Percentiles rank a stretch among this genome's conserved stretches.
Conservation (phyloP, 768 basidiomycete species). For the Russula sp. region DNA sequence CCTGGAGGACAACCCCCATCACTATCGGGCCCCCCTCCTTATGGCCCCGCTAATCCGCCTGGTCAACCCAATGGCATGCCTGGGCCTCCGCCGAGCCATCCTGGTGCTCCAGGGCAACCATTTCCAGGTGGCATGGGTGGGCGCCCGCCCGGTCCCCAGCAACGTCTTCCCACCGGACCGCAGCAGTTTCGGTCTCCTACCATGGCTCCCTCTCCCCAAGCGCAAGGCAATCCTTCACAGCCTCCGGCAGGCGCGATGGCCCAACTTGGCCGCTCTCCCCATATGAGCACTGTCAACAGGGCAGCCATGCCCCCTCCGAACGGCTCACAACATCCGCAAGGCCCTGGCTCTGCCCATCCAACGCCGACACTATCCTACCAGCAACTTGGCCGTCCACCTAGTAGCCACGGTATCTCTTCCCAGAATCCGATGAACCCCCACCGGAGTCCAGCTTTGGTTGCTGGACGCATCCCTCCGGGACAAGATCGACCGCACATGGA, state of each 20-base stretch:
- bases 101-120: constrained; percentile 22
- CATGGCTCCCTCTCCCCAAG: constrained; percentile 60
- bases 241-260: constrained; percentile 43
- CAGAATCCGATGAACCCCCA: constrained; percentile 42
- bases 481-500: constrained; percentile 30
- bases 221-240: constrained; percentile 37
- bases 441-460: constrained; percentile 55
- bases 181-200: constrained; percentile 65
- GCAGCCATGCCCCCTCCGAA: constrained; percentile 50
- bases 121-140: constrained; percentile 31
- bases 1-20: constrained; percentile 31
- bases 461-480: constrained; percentile 45
- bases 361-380: constrained; percentile 46
- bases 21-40: constrained; percentile 24
- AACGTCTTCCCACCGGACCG: constrained; percentile 43
- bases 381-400: constrained; percentile 53
- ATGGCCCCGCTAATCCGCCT: constrained; percentile 26
- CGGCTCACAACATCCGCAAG: constrained; percentile 40
- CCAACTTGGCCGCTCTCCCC: constrained; percentile 53
- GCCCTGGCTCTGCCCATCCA: constrained; percentile 40
- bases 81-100: constrained; percentile 8
- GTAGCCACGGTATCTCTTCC: constrained; percentile 50
- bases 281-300: constrained; percentile 44
- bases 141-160: constrained; percentile 39
- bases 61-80: constrained; percentile 35